Conservation (phyloP, 2,329 filamentous ascomycete species). For the Ophiocordyceps camponoti-floridani region DNA sequence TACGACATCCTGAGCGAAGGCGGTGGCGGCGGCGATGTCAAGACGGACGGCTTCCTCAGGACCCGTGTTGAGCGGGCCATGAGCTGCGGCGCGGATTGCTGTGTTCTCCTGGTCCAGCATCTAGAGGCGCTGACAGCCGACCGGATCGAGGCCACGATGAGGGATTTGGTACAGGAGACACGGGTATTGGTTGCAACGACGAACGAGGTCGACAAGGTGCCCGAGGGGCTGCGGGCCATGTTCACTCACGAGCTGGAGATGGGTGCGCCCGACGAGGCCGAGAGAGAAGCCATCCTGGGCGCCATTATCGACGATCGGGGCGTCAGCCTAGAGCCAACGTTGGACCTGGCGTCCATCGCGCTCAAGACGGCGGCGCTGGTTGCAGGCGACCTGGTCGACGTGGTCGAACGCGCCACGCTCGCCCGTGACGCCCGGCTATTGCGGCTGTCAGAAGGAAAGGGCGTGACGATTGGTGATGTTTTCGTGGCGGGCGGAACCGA, state of each 20-base stretch:
- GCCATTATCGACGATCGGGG: constrained; percentile 61
- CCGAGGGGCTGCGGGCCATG: constrained; percentile 72
- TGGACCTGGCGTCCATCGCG: constrained; percentile 70
- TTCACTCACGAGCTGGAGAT: constrained; percentile 96
- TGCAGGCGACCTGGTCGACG: constrained; percentile 83
- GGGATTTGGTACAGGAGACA: constrained; percentile 62
- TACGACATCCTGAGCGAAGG: constrained; percentile 93
- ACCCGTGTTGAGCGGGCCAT: constrained; percentile 77
- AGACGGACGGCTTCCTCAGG: constrained; percentile 81
- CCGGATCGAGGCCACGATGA: constrained; percentile 69
- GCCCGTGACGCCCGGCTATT: constrained; percentile 63
- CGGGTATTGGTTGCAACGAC: constrained; percentile 85
- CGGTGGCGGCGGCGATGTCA: constrained; percentile 67
- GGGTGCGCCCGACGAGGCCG: constrained; percentile 77
- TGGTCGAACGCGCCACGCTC: constrained; percentile 75
- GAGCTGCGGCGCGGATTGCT: constrained; percentile 70
- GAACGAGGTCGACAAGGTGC: constrained; percentile 85
- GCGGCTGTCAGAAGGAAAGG: constrained; percentile 37
- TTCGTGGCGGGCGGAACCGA: constrained; percentile 70
- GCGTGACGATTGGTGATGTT: constrained; percentile 62
- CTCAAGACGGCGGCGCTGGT: constrained; percentile 93
- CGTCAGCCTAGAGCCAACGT: constrained; percentile 61
- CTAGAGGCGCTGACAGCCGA: constrained; percentile 84
- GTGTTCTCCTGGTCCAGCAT: constrained; percentile 71
- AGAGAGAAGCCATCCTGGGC: constrained; percentile 73